Conservation (phyloP, 2,329 filamentous ascomycete species). For the Monosporascus sp. region DNA sequence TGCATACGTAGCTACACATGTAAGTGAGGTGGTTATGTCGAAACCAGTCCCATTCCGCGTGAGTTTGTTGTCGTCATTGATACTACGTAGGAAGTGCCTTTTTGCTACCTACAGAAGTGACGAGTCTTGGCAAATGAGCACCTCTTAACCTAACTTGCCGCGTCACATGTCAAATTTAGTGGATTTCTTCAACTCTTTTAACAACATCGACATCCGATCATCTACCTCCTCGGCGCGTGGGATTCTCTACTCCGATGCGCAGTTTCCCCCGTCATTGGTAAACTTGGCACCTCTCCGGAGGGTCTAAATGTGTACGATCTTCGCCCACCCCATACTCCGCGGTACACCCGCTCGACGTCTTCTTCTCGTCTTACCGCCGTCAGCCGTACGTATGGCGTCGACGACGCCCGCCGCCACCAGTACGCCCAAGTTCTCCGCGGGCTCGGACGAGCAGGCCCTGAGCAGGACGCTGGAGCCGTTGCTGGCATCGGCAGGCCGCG, state of each 20-base stretch:
- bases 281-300: neutral
- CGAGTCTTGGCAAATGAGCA: too few species aligned
- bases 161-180: neutral
- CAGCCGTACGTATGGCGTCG: neutral
- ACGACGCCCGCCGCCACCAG: conserved; percentile 1
- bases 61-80: too few species aligned
- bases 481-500: conserved; percentile 21
- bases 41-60: too few species aligned
- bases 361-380: neutral
- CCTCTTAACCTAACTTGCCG: too few species aligned
- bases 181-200: neutral
- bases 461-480: conserved; percentile 30
- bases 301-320: neutral
- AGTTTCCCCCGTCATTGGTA: neutral
- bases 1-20: too few species aligned
- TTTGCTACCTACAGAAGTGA: too few species aligned
- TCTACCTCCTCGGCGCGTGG: too few species aligned
- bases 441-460: conserved; percentile 36
- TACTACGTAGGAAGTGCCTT: too few species aligned
- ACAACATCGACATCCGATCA: neutral
- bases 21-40: too few species aligned
- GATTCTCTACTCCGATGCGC: too few species aligned
- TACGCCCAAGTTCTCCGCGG: conserved; percentile 36
- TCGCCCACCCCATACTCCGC: neutral
- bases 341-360: neutral